These are phyloP conservation scores for Allantophomopsis lycopodina DNA, from an alignment of 2,329 filamentous ascomycete genomes.

Conservation along the genomic window DNA sequence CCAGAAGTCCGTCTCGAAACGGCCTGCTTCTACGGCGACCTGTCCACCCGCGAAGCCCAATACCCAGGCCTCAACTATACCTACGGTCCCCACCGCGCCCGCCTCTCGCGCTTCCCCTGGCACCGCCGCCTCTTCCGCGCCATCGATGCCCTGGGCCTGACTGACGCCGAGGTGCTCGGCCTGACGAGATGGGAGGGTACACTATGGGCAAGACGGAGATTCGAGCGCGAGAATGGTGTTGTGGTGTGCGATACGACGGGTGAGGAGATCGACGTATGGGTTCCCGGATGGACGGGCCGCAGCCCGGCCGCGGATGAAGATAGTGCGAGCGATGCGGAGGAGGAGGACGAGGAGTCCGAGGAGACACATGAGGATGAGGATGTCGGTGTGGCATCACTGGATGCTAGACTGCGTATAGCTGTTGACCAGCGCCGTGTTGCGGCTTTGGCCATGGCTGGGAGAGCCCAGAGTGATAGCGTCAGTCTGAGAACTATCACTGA, in stretches of 20 bases:
- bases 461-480: conserved; percentile 43
- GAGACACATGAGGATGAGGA: conserved; percentile 23
- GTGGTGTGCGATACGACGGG: conserved; percentile 58
- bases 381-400: conserved; percentile 35
- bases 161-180: conserved; percentile 52
- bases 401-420: conserved; percentile 46
- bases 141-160: conserved; percentile 58
- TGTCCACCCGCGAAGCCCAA: conserved; percentile 68
- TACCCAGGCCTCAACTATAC: conserved; percentile 74
- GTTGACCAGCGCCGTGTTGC: conserved; percentile 53
- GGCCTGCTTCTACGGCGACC: conserved; percentile 57
- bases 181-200: conserved; percentile 77
- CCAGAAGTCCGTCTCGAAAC: conserved; percentile 66
- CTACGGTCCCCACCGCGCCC: conserved; percentile 57
- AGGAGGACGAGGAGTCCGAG: conserved; percentile 19
- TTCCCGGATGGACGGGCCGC: conserved; percentile 20
- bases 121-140: conserved; percentile 64
- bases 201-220: conserved; percentile 70
- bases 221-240: conserved; percentile 61
- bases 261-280: conserved; percentile 52
- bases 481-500: conserved; percentile 42
- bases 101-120: conserved; percentile 65
- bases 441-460: conserved; percentile 25
- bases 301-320: conserved; percentile 7
- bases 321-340: conserved; percentile 18